Evolutionary conservation across 441 rosid genomes (phyloP).

Genomic region (Croton setiger): DNA sequence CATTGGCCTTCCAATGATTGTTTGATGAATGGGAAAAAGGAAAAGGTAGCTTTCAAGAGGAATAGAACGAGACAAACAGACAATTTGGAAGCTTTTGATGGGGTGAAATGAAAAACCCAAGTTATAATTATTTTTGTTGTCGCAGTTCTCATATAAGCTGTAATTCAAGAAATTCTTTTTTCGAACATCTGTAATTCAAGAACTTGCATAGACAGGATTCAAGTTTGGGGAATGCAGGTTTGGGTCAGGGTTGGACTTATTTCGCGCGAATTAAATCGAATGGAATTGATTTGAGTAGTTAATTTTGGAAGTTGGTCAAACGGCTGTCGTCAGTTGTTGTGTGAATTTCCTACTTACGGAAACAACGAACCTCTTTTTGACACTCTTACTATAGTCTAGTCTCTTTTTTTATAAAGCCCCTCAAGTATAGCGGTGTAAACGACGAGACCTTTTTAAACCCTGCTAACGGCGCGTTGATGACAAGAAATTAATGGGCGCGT

Average conservation of each 20-base stretch:
- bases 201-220: not conserved
- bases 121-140: not conserved
- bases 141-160: not conserved
- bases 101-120: not conserved
- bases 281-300: too few species aligned
- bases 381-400: too few species aligned
- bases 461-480: too few species aligned
- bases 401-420: too few species aligned
- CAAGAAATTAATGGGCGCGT: too few species aligned
- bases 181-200: not conserved
- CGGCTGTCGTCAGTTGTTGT: too few species aligned
- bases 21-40: not conserved
- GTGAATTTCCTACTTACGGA: too few species aligned
- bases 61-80: slow-evolving; percentile 3
- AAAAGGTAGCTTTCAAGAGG: not conserved
- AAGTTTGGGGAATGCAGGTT: not conserved
- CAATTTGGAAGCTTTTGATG: not conserved
- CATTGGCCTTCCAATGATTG: slow-evolving; percentile 6
- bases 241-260: not conserved
- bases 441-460: too few species aligned
- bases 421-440: too few species aligned
- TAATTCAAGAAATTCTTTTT: not conserved
- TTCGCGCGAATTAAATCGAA: too few species aligned
- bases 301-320: too few species aligned
- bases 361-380: too few species aligned